A percentile compares a stretch with the other conserved stretches of the same genome.
Conservation (phyloP, 2,329 filamentous ascomycete genomes). For the Penicillium sp. region DNA sequence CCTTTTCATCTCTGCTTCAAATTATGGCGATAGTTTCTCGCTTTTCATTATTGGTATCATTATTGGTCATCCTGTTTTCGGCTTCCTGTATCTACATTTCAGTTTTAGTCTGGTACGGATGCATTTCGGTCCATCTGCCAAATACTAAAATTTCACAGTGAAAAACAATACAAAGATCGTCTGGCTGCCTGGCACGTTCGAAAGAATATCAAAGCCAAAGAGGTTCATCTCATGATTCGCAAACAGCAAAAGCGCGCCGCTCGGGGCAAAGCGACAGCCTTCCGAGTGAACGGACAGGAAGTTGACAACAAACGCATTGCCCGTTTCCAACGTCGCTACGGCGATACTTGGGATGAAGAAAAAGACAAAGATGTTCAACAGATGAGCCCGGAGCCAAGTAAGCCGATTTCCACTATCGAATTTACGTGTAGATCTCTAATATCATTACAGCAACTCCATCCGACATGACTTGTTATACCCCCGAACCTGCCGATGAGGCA, state of each 20-base stretch:
- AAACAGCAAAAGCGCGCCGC: conserved; percentile 44
- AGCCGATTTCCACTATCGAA: conserved; percentile 5
- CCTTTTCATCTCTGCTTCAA: too few species aligned
- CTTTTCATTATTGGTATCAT: too few species aligned
- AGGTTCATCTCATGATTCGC: conserved; percentile 43
- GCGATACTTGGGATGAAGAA: conserved; percentile 31
- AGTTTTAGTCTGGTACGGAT: too few species aligned
- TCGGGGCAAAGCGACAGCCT: conserved; percentile 42
- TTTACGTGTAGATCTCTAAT: conserved; percentile 4
- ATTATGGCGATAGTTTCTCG: too few species aligned
- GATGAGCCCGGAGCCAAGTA: conserved; percentile 40
- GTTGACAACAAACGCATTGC: conserved; percentile 41
- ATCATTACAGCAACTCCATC: conserved; percentile 36
- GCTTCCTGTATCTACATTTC: too few species aligned
- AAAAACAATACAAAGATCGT: conserved; percentile 46
- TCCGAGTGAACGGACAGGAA: conserved; percentile 38
- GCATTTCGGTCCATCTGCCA: neutral
- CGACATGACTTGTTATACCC: conserved; percentile 45
- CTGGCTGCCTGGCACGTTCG: conserved; percentile 42
- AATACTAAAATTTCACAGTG: conserved; percentile 26
- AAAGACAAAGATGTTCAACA: conserved; percentile 22
- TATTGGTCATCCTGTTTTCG: too few species aligned
- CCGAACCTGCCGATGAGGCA: conserved; percentile 35
- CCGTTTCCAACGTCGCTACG: conserved; percentile 39
- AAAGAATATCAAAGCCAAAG: conserved; percentile 44